phyloP scores from a whole-genome alignment of 352 stramenopile species.

The Stramenopiles sp. region DNA sequence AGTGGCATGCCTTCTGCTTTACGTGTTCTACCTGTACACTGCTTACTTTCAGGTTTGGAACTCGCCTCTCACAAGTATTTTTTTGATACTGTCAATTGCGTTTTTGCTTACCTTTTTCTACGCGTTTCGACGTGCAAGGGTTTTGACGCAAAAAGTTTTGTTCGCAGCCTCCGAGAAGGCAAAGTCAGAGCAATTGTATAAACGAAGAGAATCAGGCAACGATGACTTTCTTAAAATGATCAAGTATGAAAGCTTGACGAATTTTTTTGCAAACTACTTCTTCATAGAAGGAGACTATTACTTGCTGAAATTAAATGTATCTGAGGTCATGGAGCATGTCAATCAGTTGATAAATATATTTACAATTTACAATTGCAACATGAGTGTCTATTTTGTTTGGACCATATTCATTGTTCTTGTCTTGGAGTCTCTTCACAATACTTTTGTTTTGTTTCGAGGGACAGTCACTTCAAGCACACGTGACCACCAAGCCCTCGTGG shows the following conservation, averaged over 20 bases:
- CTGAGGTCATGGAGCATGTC: not conserved
- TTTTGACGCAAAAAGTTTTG: not conserved
- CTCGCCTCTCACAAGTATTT: not conserved
- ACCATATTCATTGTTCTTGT: not conserved
- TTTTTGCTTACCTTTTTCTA: not conserved
- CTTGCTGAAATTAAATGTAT: slow-evolving; percentile 9
- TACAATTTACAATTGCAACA: not conserved
- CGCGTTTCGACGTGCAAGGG: not conserved
- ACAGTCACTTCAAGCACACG: not conserved
- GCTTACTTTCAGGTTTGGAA: not conserved
- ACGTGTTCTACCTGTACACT: not conserved
- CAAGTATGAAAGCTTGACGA: not conserved
- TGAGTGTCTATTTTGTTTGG: not conserved
- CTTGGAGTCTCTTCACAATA: not conserved
- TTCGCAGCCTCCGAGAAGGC: not conserved
- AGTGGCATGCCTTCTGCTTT: not conserved
- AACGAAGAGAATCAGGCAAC: not conserved
- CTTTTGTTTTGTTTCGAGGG: not conserved
- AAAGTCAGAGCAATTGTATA: not conserved
- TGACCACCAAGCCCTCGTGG: not conserved
- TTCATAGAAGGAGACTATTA: not conserved
- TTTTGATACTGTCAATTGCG: not conserved
- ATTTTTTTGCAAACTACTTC: not conserved
- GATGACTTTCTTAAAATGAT: not conserved
- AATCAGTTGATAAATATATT: slow-evolving; percentile 12